A percentile compares a stretch with the other conserved stretches of the same genome.
Evolutionary conservation across 2,329 filamentous ascomycete species (phyloP).

Genomic region (Neofusicoccum kwambonambiense): DNA sequence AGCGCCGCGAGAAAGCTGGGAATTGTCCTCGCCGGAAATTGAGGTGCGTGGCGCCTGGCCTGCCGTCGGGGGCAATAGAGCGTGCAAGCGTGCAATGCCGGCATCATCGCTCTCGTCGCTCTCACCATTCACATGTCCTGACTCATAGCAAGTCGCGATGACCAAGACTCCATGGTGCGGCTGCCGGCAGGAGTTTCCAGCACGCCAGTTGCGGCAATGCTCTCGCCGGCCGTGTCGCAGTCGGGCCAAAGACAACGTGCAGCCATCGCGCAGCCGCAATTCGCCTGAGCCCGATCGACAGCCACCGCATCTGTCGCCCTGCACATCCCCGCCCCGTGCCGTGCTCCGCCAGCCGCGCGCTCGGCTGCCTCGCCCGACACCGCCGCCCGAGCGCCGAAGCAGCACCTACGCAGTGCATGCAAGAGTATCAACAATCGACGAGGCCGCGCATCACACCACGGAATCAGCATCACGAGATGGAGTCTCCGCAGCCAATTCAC

Average conservation of each 20-base stretch:
- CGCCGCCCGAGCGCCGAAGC: background rate
- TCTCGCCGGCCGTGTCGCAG: too few species aligned
- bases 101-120: background rate
- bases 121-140: background rate
- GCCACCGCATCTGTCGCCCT: background rate
- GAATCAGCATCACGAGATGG: background rate
- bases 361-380: background rate
- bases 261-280: background rate
- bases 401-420: background rate
- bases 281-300: background rate
- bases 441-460: too few species aligned
- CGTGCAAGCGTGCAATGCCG: background rate
- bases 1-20: background rate
- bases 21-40: too few species aligned
- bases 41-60: background rate
- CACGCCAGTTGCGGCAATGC: background rate
- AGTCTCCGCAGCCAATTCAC: background rate
- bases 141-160: background rate
- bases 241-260: background rate
- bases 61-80: background rate
- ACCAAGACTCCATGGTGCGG: background rate
- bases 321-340: conserved; percentile 7
- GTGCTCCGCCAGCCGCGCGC: conserved; percentile 1
- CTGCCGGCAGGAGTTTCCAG: conserved; percentile 1
- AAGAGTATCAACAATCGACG: background rate